phyloP scores from a whole-genome alignment of 2,329 filamentous ascomycete genomes.

The Alternaria ventricosa region DNA sequence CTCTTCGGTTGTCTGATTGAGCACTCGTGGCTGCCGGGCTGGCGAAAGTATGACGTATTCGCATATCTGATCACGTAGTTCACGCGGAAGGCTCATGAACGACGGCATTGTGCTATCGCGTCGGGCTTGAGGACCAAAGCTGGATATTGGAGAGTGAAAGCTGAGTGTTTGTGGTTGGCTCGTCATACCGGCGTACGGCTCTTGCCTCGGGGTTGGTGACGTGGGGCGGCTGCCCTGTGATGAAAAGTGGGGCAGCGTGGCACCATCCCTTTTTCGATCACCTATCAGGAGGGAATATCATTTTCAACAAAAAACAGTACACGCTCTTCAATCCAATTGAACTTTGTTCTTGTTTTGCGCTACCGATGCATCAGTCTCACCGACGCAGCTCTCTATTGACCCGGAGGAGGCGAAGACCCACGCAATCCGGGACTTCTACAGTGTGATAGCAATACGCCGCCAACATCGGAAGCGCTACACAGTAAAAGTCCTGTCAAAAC shows the following conservation, averaged over 20 bases:
- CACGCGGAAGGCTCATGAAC: conserved; percentile 19
- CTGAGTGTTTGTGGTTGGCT: neutral
- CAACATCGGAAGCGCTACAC: neutral
- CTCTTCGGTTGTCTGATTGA: conserved; percentile 6
- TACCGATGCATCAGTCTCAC: neutral
- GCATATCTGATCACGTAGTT: conserved; percentile 25
- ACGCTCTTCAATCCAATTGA: neutral
- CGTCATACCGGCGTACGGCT: neutral
- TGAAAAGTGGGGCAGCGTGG: neutral
- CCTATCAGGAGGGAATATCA: neutral
- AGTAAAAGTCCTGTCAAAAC: neutral
- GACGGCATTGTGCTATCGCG: neutral
- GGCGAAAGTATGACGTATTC: conserved; percentile 10
- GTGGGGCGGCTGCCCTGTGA: neutral
- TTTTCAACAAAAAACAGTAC: neutral
- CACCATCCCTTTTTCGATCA: neutral
- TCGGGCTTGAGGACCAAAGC: neutral
- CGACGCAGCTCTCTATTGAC: neutral
- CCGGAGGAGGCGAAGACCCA: neutral
- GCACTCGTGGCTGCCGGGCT: neutral
- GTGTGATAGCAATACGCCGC: neutral
- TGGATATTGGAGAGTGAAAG: neutral
- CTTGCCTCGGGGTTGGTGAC: neutral
- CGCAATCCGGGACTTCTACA: neutral
- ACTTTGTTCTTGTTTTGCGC: neutral